phyloP scores from a whole-genome alignment of 768 basidiomycete genomes.

The Austroboletus festivus region DNA sequence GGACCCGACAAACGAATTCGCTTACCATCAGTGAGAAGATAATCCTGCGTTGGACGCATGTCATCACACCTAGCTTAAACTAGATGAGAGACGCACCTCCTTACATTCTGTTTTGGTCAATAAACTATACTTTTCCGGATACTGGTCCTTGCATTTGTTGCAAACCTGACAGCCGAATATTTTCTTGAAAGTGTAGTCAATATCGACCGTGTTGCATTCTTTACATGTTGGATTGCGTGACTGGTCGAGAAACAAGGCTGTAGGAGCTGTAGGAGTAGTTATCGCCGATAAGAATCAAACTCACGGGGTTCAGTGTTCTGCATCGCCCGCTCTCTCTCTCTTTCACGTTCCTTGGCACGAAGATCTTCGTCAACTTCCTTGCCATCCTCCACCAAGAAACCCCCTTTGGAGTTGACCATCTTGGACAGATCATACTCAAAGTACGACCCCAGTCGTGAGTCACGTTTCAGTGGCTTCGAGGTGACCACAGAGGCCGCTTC shows the following conservation, averaged over 20 bases:
- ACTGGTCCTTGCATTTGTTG: constrained; percentile 83
- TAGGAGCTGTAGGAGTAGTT: neutral
- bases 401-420: constrained; percentile 95
- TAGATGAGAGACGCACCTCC: constrained; percentile 52
- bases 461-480: constrained; percentile 57
- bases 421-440: constrained; percentile 97
- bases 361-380: constrained; percentile 75
- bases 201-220: constrained; percentile 85
- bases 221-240: constrained; percentile 76
- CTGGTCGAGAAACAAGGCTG: constrained; percentile 78
- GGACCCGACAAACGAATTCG: constrained; percentile 7
- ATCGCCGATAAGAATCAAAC: neutral
- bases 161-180: constrained; percentile 87
- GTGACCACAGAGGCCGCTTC: constrained; percentile 58
- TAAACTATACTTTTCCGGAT: constrained; percentile 90
- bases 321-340: constrained; percentile 73
- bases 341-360: constrained; percentile 72
- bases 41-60: constrained; percentile 56
- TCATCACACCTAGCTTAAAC: constrained; percentile 1
- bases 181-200: constrained; percentile 78
- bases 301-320: constrained; percentile 75
- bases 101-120: constrained; percentile 99
- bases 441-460: constrained; percentile 82
- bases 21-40: constrained; percentile 89
- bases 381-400: constrained; percentile 90